Evolutionary conservation across 768 basidiomycete species (phyloP).

Genomic region (Termitomyces sp.): DNA sequence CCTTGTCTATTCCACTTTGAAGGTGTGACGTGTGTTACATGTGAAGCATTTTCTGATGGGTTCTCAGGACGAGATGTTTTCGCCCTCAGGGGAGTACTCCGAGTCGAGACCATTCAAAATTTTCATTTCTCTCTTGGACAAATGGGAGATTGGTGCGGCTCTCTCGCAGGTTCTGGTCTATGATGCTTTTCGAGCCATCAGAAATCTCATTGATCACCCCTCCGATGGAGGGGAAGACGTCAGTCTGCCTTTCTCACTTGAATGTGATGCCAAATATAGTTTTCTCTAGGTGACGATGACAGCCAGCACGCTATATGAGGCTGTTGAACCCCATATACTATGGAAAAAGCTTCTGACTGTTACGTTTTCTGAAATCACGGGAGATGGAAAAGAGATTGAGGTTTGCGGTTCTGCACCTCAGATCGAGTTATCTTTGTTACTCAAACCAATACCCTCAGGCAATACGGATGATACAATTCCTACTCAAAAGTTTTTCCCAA

Average conservation of each 20-base stretch:
- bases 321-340: conserved; percentile 81
- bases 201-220: conserved; percentile 44
- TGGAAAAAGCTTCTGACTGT: conserved; percentile 73
- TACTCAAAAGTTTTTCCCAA: conserved; percentile 71
- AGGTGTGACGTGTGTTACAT: conserved; percentile 31
- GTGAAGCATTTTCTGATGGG: not conserved
- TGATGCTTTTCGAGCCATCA: conserved; percentile 74
- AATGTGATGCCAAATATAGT: not conserved
- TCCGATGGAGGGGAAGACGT: conserved; percentile 61
- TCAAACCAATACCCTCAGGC: conserved; percentile 34
- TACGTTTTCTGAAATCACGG: conserved; percentile 49
- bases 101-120: conserved; percentile 91
- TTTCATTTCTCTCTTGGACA: conserved; percentile 90
- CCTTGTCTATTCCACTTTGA: conserved; percentile 63
- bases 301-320: conserved; percentile 84
- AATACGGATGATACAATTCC: conserved; percentile 62
- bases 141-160: conserved; percentile 89
- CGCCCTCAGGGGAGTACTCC: conserved; percentile 64
- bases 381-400: conserved; percentile 38
- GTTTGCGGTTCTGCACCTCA: conserved; percentile 21
- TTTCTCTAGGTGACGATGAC: conserved; percentile 63
- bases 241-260: conserved; percentile 15
- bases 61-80: conserved; percentile 70
- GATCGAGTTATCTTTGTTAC: not conserved
- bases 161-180: conserved; percentile 76